Conservation (phyloP, 441 rosid genomes). For the Pelargonium citronellum region DNA sequence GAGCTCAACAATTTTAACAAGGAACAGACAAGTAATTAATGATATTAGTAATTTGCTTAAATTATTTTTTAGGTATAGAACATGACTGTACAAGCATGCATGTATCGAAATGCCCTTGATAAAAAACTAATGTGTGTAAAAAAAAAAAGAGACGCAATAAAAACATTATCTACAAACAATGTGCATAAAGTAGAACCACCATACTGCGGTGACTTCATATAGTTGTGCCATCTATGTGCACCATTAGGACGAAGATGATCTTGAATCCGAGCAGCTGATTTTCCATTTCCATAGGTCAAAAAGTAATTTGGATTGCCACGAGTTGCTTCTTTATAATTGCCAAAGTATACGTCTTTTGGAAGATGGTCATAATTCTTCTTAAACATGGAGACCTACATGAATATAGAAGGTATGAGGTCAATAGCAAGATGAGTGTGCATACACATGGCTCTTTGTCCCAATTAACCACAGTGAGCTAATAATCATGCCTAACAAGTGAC, state of each 20-base stretch:
- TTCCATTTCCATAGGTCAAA: conserved; percentile 33
- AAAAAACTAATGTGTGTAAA: too few relatives aligned
- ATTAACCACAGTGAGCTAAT: too few relatives aligned
- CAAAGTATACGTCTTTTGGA: conserved; percentile 73
- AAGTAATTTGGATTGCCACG: conserved; percentile 88
- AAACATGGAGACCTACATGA: conserved; percentile 76
- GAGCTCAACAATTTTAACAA: background rate
- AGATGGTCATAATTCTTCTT: conserved; percentile 87
- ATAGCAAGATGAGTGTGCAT: background rate
- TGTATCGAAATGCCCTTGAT: background rate
- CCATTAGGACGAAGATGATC: conserved; percentile 35
- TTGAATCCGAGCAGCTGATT: conserved; percentile 74
- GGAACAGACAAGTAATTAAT: background rate
- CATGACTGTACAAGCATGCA: too few relatives aligned
- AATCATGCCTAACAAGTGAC: too few relatives aligned
- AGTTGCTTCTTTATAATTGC: conserved; percentile 70
- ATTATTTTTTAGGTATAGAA: too few relatives aligned
- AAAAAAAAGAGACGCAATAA: too few relatives aligned
- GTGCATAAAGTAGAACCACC: conserved; percentile 11
- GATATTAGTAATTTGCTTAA: background rate
- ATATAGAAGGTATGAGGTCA: conserved; percentile 7
- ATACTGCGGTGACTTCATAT: conserved; percentile 30
- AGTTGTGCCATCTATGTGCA: conserved; percentile 93
- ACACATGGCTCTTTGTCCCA: too few relatives aligned
- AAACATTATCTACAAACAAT: background rate